Evolutionary conservation across 2,329 filamentous ascomycete genomes (phyloP).

Genomic region (Helicocarpus griseus): DNA sequence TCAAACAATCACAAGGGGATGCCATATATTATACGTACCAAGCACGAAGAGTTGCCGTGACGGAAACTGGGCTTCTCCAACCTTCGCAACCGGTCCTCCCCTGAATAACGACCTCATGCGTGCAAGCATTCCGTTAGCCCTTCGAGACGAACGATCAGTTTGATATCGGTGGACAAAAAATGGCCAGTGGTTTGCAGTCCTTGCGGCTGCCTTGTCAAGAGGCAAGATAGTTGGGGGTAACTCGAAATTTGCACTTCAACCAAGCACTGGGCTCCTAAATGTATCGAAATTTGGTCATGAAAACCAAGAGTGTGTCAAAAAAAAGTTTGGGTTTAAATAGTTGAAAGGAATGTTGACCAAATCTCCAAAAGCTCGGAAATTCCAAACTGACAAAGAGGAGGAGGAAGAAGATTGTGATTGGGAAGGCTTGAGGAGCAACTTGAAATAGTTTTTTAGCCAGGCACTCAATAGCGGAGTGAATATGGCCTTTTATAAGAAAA

Average conservation of each 20-base stretch:
- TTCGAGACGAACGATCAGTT: neutral
- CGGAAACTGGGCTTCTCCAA: constrained; percentile 43
- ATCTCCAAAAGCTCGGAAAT: neutral
- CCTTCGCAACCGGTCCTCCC: constrained; percentile 4
- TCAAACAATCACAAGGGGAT: constrained; percentile 7
- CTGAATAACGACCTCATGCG: constrained; percentile 1
- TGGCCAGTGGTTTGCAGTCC: neutral
- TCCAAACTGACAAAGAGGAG: neutral
- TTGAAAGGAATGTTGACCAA: neutral
- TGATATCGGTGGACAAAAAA: neutral
- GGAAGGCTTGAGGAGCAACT: neutral
- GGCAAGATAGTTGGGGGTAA: too few relatives aligned
- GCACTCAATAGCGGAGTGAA: neutral
- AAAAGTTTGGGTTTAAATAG: neutral
- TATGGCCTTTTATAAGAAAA: neutral
- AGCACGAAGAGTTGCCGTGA: constrained; percentile 48
- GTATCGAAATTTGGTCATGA: neutral
- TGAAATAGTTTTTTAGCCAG: neutral
- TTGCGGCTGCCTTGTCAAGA: too few relatives aligned
- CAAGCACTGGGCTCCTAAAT: neutral
- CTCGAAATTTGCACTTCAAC: too few relatives aligned
- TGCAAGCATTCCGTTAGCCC: neutral
- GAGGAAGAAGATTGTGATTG: too few relatives aligned
- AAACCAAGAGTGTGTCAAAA: neutral
- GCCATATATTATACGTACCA: constrained; percentile 30